These are phyloP conservation scores for Linnemannia exigua DNA, from an alignment of 192 early-diverging fungal species.

Conservation along the genomic window DNA sequence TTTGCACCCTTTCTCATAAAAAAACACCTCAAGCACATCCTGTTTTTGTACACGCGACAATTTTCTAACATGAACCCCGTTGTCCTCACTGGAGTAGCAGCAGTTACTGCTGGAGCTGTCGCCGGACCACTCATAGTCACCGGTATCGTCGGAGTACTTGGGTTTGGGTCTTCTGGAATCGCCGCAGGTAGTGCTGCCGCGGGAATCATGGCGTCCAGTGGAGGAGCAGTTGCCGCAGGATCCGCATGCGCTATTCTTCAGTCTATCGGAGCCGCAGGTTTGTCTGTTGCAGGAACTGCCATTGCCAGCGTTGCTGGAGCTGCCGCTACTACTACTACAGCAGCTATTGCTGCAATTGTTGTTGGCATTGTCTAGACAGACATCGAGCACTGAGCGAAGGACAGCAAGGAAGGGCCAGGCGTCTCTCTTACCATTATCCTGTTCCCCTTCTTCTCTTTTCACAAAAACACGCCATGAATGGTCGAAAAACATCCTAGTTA, in stretches of 20 bases:
- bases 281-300: not conserved
- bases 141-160: not conserved
- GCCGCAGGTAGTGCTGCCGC: constrained; percentile 27
- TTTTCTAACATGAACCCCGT: too few relatives aligned
- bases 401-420: too few relatives aligned
- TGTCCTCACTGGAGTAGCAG: too few relatives aligned
- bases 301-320: not conserved
- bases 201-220: constrained; percentile 34
- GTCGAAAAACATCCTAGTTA: too few relatives aligned
- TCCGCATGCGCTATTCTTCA: constrained; percentile 3
- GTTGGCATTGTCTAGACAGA: too few relatives aligned
- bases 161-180: constrained; percentile 35
- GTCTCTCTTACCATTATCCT: too few relatives aligned
- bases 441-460: too few relatives aligned
- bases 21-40: not conserved
- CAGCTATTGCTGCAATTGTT: too few relatives aligned
- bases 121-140: not conserved
- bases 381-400: too few relatives aligned
- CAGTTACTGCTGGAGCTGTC: not conserved
- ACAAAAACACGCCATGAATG: too few relatives aligned
- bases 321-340: too few relatives aligned
- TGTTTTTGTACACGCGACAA: too few relatives aligned
- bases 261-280: not conserved
- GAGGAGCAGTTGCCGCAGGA: constrained; percentile 23
- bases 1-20: not conserved